phyloP scores from a whole-genome alignment of 2,329 filamentous ascomycete species.

The Phialophora tarda region DNA sequence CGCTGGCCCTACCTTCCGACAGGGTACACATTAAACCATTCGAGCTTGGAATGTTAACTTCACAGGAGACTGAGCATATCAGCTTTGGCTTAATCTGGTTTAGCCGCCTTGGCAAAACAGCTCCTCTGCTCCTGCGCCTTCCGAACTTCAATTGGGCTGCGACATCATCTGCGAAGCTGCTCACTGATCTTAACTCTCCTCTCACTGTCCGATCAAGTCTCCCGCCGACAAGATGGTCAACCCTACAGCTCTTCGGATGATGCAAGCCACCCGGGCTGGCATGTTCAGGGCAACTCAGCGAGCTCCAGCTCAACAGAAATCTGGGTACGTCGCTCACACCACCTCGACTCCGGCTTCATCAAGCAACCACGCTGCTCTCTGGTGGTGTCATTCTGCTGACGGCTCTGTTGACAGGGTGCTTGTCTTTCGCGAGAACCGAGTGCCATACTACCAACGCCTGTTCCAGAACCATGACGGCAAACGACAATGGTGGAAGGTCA shows the following conservation, averaged over 20 bases:
- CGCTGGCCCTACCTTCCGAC: no score
- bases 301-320: slow-evolving; percentile 29
- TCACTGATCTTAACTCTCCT: slow-evolving; percentile 10
- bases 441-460: slow-evolving; percentile 69
- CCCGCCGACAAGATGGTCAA: slow-evolving; percentile 37
- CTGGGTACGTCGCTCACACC: slow-evolving; percentile 31
- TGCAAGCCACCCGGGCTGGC: slow-evolving; percentile 40
- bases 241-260: slow-evolving; percentile 40
- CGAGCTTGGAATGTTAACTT: neutral
- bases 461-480: slow-evolving; percentile 71
- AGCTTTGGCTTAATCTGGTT: neutral
- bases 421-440: slow-evolving; percentile 70
- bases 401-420: slow-evolving; percentile 40
- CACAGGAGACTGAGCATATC: neutral
- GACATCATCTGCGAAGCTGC: slow-evolving; percentile 17
- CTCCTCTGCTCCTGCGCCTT: slow-evolving; percentile 11
- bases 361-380: neutral
- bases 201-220: neutral
- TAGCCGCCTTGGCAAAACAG: neutral
- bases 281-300: slow-evolving; percentile 34
- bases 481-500: slow-evolving; percentile 71
- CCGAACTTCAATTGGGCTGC: slow-evolving; percentile 20
- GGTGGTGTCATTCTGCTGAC: slow-evolving; percentile 1
- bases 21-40: neutral
- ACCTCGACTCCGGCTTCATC: neutral